Conservation (phyloP, 345 rosid species). For the Sonneratia alba region DNA sequence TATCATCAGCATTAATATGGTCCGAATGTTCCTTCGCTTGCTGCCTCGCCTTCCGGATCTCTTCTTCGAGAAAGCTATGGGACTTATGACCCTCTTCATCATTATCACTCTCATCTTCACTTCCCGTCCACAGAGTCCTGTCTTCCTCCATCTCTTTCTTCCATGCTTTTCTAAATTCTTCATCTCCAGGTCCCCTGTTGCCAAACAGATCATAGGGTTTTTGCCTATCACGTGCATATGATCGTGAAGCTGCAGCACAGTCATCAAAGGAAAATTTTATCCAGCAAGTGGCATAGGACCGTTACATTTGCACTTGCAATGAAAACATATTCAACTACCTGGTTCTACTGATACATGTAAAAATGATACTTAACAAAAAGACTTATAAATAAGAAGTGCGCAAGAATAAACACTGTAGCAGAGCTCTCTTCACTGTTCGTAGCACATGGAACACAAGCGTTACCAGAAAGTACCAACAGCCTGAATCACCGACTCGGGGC, state of each 20-base stretch:
- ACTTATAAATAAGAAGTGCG: too few species aligned
- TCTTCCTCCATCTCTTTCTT: slow-evolving; percentile 61
- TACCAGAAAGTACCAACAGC: too few species aligned
- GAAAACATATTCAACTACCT: not conserved
- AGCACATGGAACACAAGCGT: too few species aligned
- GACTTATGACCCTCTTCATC: slow-evolving; percentile 12
- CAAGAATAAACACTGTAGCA: too few species aligned
- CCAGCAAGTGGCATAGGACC: not conserved
- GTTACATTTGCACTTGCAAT: not conserved
- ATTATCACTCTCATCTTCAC: slow-evolving; percentile 57
- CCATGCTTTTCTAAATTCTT: slow-evolving; percentile 60
- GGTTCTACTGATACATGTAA: not conserved
- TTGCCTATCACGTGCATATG: slow-evolving; percentile 42
- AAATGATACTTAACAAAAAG: not conserved
- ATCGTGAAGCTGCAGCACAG: slow-evolving; percentile 32
- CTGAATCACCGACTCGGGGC: too few species aligned
- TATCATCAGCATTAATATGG: slow-evolving; percentile 71
- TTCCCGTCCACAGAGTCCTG: slow-evolving; percentile 64
- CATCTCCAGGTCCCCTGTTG: slow-evolving; percentile 42
- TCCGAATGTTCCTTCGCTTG: slow-evolving; percentile 65
- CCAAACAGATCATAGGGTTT: slow-evolving; percentile 74
- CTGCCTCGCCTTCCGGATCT: slow-evolving; percentile 58
- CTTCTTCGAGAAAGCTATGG: slow-evolving; percentile 27
- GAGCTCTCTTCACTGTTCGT: too few species aligned
- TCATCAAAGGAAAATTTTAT: not conserved